Evolutionary conservation across 371 early-diverging fungal genomes (phyloP), one percentile per base, ranked within the genome.

Genomic region (Basidiobolus meristosporus): DNA sequence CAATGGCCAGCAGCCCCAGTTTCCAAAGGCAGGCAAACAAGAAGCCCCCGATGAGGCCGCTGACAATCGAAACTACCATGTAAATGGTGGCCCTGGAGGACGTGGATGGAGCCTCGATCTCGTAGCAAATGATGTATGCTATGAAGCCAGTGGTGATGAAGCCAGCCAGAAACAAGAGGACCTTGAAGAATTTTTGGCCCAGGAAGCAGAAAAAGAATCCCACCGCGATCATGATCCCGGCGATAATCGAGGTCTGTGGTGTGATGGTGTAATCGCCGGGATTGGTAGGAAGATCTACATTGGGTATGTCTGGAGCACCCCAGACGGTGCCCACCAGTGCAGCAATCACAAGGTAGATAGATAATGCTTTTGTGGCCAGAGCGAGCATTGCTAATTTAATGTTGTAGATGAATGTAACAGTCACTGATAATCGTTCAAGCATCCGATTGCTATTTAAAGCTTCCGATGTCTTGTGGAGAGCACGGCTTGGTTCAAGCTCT

Each of bases 131-230:
- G 10, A 36, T 19, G 10, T 36, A 36, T 3, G 18, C 19, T 2
- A 36, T 7, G 19, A 36, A 36, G 2, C 19, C 36, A 18, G 9
- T 9, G 3, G 9, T 9, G 36, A 60, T 65, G 47, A 72, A 69
- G 7, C 73, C 73, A 36, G 66, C 54, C 39, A 72, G 47, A 52
- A 72, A 72, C 47, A 72, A 60, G 31, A 70, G 69, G 44, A 50
- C 40, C 28, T 44, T 42, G 43, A 68, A 61, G 42, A 59, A 59
- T 49, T 62, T 62, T 46, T 61, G 65, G 15, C 65, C 70, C 54
- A 61, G 44, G 45, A 44, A 43, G 20, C 51, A 41, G 38, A 46
- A 50, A 31, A 52, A 16, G 41, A 68, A 66, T 18, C 63, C 57
- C 39, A 68, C 50, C 42, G 62, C 60, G 20, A 65, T 47, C 36